These are phyloP conservation scores for Fusarium nelsonii DNA, from an alignment of 2,329 filamentous ascomycete species.

Conservation along the genomic window DNA sequence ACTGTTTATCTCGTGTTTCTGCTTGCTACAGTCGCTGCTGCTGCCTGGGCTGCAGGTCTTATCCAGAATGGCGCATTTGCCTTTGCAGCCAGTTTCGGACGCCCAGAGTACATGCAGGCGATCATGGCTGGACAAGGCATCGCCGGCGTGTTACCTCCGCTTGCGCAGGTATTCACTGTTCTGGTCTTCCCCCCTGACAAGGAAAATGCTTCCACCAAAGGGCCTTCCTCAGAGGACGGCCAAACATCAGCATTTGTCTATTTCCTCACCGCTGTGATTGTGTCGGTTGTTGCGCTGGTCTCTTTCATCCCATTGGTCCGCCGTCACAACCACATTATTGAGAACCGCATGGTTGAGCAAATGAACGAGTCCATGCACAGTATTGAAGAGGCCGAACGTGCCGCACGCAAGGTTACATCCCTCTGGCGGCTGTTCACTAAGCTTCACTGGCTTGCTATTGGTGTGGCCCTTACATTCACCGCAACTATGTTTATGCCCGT, in stretches of 20 bases:
- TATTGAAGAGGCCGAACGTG: conserved; percentile 66
- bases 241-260: conserved; percentile 82
- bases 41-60: conserved; percentile 83
- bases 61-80: conserved; percentile 96
- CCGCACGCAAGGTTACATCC: conserved; percentile 62
- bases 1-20: conserved; percentile 82
- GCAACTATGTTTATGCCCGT: conserved; percentile 96
- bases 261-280: conserved; percentile 86
- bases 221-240: conserved; percentile 43
- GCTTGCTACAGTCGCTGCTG: conserved; percentile 82
- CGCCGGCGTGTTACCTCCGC: conserved; percentile 87
- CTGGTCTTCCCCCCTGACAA: conserved; percentile 64
- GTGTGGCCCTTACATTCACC: conserved; percentile 83
- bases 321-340: conserved; percentile 67
- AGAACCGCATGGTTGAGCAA: conserved; percentile 61
- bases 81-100: conserved; percentile 86
- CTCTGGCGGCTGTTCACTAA: conserved; percentile 79
- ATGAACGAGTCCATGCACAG: conserved; percentile 64
- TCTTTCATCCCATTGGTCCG: conserved; percentile 81
- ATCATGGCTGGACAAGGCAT: conserved; percentile 96
- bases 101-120: conserved; percentile 91
- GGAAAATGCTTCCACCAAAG: conserved; percentile 41
- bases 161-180: conserved; percentile 88
- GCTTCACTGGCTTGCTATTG: conserved; percentile 80
- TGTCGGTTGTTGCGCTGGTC: conserved; percentile 77